Conservation (phyloP, 179 eudicot species). For the Actinidia chinensis region DNA sequence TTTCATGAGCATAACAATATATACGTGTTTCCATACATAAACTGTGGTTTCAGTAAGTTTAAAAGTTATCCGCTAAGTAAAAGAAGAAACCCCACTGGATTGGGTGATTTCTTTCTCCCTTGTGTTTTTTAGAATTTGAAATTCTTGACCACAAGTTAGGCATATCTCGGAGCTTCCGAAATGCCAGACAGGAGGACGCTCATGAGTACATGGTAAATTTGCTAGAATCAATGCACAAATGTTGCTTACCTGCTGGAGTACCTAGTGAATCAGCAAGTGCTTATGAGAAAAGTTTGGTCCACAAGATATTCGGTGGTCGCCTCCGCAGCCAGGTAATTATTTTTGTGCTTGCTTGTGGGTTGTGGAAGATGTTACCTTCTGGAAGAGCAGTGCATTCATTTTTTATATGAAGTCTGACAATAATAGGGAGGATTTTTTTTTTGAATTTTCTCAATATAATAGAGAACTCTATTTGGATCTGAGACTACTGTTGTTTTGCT, state of each 20-base stretch:
- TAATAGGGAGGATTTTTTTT: not conserved
- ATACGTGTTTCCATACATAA: not conserved
- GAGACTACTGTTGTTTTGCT: not conserved
- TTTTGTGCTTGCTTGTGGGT: slow-evolving; percentile 10
- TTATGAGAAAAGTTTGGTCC: slow-evolving; percentile 91
- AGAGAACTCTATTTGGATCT: not conserved
- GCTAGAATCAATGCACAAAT: slow-evolving; percentile 93
- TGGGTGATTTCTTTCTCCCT: not conserved
- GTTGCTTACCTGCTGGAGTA: slow-evolving; percentile 91
- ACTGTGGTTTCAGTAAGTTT: not conserved
- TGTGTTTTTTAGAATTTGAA: slow-evolving; percentile 16
- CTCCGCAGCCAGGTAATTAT: slow-evolving; percentile 79
- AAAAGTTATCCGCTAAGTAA: not conserved
- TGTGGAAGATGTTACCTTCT: not conserved
- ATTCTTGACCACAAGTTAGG: slow-evolving; percentile 66
- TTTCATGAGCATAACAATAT: not conserved
- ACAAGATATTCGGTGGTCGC: slow-evolving; percentile 92
- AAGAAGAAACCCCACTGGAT: not conserved
- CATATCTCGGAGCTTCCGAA: slow-evolving; percentile 82
- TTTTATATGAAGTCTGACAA: not conserved
- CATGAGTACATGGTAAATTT: slow-evolving; percentile 97
- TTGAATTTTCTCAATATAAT: not conserved
- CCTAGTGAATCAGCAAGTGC: slow-evolving; percentile 92
- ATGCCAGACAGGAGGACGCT: slow-evolving; percentile 95
- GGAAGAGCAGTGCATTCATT: not conserved